Conservation (phyloP, 2,329 filamentous ascomycete species). For the Paramyrothecium roridum region DNA sequence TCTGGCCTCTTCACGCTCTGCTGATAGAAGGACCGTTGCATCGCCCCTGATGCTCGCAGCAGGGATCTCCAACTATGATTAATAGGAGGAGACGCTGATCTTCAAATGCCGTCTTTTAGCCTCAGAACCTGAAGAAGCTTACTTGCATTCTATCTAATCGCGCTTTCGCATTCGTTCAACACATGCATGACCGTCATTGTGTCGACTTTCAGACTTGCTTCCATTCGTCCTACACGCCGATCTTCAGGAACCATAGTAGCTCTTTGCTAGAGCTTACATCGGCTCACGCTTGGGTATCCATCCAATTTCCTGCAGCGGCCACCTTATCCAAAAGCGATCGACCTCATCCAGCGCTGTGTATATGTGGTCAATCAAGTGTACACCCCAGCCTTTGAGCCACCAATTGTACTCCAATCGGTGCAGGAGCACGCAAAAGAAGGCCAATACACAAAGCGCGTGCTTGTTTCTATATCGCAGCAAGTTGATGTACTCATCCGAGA, state of each 20-base stretch:
- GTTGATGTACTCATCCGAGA: conserved; percentile 1
- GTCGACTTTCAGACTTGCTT: background rate
- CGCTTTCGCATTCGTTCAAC: background rate
- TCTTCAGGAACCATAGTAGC: background rate
- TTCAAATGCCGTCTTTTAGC: background rate
- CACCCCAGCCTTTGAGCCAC: background rate
- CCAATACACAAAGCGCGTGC: background rate
- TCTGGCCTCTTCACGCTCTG: background rate
- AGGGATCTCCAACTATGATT: background rate
- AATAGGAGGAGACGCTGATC: background rate
- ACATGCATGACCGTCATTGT: background rate
- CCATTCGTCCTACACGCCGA: background rate
- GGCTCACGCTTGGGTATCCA: background rate
- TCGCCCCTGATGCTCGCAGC: background rate
- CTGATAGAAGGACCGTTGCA: background rate
- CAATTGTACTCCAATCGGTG: background rate
- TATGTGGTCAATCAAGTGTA: background rate
- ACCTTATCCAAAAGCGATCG: background rate
- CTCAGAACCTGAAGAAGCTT: background rate
- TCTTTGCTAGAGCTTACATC: background rate
- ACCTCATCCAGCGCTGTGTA: background rate
- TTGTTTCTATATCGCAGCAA: background rate
- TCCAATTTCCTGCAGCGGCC: background rate
- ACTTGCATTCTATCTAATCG: background rate
- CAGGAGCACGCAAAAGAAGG: background rate